Evolutionary conservation across 2,329 filamentous ascomycete species (phyloP).

Genomic region (Seiridium cupressi): DNA sequence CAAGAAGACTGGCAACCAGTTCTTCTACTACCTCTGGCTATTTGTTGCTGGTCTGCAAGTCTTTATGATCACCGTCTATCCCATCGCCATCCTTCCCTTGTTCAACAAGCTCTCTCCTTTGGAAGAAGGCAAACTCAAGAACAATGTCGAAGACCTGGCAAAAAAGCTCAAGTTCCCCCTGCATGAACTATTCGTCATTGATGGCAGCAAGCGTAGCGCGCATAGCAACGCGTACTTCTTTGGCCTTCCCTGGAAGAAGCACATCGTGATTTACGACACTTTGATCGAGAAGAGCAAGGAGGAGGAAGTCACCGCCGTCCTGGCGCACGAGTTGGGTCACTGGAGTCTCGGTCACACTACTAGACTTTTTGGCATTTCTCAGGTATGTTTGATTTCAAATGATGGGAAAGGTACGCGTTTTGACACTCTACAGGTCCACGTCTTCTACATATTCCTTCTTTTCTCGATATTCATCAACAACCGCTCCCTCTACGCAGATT

Average conservation of each 20-base stretch:
- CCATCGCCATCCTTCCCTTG: slow-evolving; percentile 86
- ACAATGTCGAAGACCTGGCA: slow-evolving; percentile 80
- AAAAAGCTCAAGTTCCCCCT: slow-evolving; percentile 86
- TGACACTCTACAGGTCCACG: slow-evolving; percentile 64
- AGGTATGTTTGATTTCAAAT: slow-evolving; percentile 48
- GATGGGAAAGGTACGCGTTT: background rate
- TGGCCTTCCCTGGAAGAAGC: slow-evolving; percentile 98
- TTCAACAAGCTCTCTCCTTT: slow-evolving; percentile 98
- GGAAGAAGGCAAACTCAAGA: slow-evolving; percentile 83
- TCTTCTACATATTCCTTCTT: slow-evolving; percentile 94
- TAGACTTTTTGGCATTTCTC: slow-evolving; percentile 81
- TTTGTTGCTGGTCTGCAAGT: slow-evolving; percentile 88
- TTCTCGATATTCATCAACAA: slow-evolving; percentile 99
- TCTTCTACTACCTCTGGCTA: slow-evolving; percentile 98
- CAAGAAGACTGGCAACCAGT: slow-evolving; percentile 86
- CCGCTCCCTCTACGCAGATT: slow-evolving; percentile 81
- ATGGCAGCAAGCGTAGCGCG: slow-evolving; percentile 82
- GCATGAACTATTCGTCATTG: slow-evolving; percentile 90
- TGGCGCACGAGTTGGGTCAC: slow-evolving; percentile 94
- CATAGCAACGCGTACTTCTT: slow-evolving; percentile 97
- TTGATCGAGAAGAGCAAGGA: slow-evolving; percentile 92
- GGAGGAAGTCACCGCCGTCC: slow-evolving; percentile 89
- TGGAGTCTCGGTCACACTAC: slow-evolving; percentile 97
- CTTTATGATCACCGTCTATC: slow-evolving; percentile 94
- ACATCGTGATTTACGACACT: slow-evolving; percentile 99